A percentile compares a stretch with the other conserved stretches of the same genome.
Conservation (phyloP, 2,329 filamentous ascomycete genomes). For the Colletotrichum godetiae region DNA sequence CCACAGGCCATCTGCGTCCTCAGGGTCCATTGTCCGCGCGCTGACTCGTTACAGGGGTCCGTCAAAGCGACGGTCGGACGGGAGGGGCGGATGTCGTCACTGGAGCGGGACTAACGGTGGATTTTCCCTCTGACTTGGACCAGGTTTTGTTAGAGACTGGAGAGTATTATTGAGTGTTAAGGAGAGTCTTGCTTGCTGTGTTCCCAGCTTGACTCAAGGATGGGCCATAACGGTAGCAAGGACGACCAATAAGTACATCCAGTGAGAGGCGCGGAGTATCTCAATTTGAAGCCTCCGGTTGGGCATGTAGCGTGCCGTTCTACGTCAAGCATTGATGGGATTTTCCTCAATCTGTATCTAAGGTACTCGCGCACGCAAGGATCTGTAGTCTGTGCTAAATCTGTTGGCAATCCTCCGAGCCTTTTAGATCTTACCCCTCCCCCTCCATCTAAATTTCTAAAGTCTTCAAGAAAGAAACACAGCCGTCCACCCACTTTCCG, state of each 20-base stretch:
- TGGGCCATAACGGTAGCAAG: background rate
- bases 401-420: background rate
- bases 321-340: background rate
- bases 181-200: no score
- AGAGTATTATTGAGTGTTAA: background rate
- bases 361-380: background rate
- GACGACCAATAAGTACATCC: background rate
- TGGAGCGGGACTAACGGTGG: background rate
- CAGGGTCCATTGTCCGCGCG: background rate
- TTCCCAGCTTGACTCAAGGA: background rate
- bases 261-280: background rate
- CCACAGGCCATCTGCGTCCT: background rate
- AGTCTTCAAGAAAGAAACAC: background rate
- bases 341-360: background rate
- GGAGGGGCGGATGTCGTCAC: constrained; percentile 14
- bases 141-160: background rate
- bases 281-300: background rate
- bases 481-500: background rate
- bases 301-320: background rate
- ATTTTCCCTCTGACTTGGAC: background rate
- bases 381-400: background rate
- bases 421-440: constrained; percentile 18
- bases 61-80: background rate
- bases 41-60: background rate
- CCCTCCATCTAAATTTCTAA: constrained; percentile 4